Evolutionary conservation across 2,329 filamentous ascomycete genomes (phyloP).

Genomic region (Tolypocladium sp.): DNA sequence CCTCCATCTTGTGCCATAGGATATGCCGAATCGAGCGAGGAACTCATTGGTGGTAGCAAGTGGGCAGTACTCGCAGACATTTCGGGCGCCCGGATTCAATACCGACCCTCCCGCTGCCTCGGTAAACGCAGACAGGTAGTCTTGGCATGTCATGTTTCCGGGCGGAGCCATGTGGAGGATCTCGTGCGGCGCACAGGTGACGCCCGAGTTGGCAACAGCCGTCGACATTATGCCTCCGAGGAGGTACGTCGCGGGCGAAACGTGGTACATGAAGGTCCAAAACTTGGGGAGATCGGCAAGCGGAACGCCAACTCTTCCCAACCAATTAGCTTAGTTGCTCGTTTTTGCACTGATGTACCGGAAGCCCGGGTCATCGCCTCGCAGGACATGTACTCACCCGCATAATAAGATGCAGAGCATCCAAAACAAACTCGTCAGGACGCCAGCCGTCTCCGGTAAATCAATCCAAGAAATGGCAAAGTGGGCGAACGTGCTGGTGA

Average conservation of each 20-base stretch:
- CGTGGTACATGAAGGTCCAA: constrained; percentile 74
- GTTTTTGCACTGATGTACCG: too few relatives aligned
- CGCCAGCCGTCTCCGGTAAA: constrained; percentile 64
- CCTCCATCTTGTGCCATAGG: constrained; percentile 54
- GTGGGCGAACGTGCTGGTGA: constrained; percentile 71
- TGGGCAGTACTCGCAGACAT: constrained; percentile 46
- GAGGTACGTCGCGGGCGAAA: constrained; percentile 80
- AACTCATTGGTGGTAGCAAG: constrained; percentile 42
- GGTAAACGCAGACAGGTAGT: constrained; percentile 49
- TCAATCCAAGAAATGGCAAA: constrained; percentile 70
- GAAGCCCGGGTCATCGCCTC: too few relatives aligned
- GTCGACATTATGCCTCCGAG: constrained; percentile 62
- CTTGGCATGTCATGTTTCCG: constrained; percentile 43
- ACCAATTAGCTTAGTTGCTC: too few relatives aligned
- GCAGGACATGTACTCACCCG: constrained; percentile 9
- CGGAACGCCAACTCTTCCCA: constrained; percentile 51
- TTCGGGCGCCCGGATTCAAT: constrained; percentile 33
- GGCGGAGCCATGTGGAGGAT: constrained; percentile 57
- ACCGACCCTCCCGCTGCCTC: constrained; percentile 42
- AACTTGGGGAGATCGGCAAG: constrained; percentile 57
- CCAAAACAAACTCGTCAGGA: constrained; percentile 68
- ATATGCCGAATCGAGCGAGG: constrained; percentile 35
- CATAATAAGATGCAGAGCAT: constrained; percentile 67
- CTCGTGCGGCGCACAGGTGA: constrained; percentile 63
- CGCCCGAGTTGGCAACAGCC: constrained; percentile 56